These are phyloP conservation scores for Phytopythium mirpurense DNA, from an alignment of 352 stramenopile species.

Conservation along the genomic window DNA sequence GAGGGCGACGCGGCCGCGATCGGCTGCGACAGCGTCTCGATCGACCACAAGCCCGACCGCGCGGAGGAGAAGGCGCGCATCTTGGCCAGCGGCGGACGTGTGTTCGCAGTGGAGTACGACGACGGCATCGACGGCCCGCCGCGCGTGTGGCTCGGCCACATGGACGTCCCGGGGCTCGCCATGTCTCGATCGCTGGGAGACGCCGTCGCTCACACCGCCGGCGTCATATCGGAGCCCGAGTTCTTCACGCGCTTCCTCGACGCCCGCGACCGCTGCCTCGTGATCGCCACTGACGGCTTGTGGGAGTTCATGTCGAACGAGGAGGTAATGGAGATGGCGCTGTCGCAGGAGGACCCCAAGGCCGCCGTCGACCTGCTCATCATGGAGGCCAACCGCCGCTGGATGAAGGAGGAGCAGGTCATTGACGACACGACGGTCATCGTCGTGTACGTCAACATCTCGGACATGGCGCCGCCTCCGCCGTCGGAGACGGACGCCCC, in stretches of 20 bases:
- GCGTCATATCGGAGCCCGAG: slow-evolving; percentile 94
- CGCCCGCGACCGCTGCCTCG: slow-evolving; percentile 90
- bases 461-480: slow-evolving; percentile 2
- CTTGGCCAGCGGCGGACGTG: slow-evolving; percentile 90
- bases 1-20: slow-evolving; percentile 27
- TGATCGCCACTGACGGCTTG: slow-evolving; percentile 97
- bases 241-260: slow-evolving; percentile 86
- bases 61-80: slow-evolving; percentile 95
- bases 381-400: slow-evolving; percentile 93
- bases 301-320: slow-evolving; percentile 99
- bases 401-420: slow-evolving; percentile 99
- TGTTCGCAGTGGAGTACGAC: slow-evolving; percentile 99
- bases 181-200: slow-evolving; percentile 97
- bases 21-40: slow-evolving; percentile 82
- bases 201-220: slow-evolving; percentile 94
- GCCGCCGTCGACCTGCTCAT: slow-evolving; percentile 91
- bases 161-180: slow-evolving; percentile 97
- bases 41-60: slow-evolving; percentile 97
- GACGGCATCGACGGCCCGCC: slow-evolving; percentile 97
- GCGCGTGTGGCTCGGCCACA: slow-evolving; percentile 97
- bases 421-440: slow-evolving; percentile 99
- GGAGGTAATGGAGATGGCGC: slow-evolving; percentile 89
- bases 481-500: background rate
- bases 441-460: slow-evolving; percentile 91
- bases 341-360: slow-evolving; percentile 74